Evolutionary conservation across 1,139 yeast species (phyloP).

Genomic region (Geotrichum australiense): DNA sequence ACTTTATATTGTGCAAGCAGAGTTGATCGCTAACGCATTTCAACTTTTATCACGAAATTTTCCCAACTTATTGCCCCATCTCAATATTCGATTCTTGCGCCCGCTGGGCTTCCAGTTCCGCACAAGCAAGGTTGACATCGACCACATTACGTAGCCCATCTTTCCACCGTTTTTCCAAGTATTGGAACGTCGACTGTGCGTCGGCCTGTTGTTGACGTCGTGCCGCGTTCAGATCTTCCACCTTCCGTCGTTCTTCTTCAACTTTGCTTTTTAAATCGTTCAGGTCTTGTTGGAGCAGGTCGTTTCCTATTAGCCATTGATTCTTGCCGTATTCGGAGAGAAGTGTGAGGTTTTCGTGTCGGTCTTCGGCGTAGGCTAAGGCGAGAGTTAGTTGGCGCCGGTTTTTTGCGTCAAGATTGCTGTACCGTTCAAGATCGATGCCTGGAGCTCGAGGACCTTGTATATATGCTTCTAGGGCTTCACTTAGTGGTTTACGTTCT

Average conservation of each 20-base stretch:
- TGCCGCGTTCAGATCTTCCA: constrained; percentile 24
- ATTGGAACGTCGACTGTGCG: constrained; percentile 24
- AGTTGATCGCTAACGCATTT: too few relatives aligned
- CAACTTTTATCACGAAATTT: too few relatives aligned
- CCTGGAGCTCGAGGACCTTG: constrained; percentile 20
- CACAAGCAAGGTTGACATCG: constrained; percentile 28
- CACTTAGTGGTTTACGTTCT: not conserved
- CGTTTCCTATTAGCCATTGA: constrained; percentile 33
- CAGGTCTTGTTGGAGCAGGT: constrained; percentile 26
- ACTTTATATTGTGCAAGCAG: too few relatives aligned
- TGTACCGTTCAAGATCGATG: constrained; percentile 29
- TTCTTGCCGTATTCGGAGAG: constrained; percentile 29
- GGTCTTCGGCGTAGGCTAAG: constrained; percentile 27
- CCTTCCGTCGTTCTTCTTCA: constrained; percentile 19
- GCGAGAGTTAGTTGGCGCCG: constrained; percentile 21
- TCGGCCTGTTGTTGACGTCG: constrained; percentile 25
- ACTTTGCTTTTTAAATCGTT: constrained; percentile 23
- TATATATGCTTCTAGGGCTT: not conserved
- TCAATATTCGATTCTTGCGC: not conserved
- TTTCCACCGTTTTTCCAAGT: constrained; percentile 27
- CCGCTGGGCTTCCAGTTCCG: constrained; percentile 21
- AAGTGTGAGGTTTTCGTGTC: constrained; percentile 29
- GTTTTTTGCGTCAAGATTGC: constrained; percentile 20
- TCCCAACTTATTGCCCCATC: not conserved
- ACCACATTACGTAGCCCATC: constrained; percentile 24